Percentiles rank a stretch among this genome's conserved stretches.
Conservation (phyloP, 2,329 filamentous ascomycete species). For the Rugonectria rugulosa region DNA sequence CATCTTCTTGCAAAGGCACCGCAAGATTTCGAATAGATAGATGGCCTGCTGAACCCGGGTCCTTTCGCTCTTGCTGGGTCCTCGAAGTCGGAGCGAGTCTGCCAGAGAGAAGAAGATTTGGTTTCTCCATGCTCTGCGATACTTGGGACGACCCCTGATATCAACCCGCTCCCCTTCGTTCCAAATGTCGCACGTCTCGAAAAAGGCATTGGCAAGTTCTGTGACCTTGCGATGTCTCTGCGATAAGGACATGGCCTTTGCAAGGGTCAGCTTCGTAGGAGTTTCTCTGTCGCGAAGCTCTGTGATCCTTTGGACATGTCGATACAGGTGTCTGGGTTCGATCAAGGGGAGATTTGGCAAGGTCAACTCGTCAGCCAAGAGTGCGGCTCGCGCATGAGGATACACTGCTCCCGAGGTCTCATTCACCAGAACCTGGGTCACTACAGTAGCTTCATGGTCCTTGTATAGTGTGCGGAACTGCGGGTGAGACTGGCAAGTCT, state of each 20-base stretch:
- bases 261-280: neutral
- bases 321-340: neutral
- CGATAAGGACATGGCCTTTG: neutral
- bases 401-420: conserved; percentile 9
- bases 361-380: neutral
- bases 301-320: neutral
- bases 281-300: conserved; percentile 16
- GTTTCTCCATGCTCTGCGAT: neutral
- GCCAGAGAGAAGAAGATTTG: conserved; percentile 3
- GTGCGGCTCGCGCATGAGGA: neutral
- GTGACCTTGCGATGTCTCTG: neutral
- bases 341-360: neutral
- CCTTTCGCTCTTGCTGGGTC: neutral
- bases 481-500: neutral
- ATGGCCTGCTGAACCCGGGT: conserved; percentile 16
- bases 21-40: conserved; percentile 18
- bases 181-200: too few relatives aligned
- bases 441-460: neutral
- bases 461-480: neutral
- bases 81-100: neutral
- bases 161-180: too few relatives aligned
- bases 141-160: too few relatives aligned
- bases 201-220: conserved; percentile 3
- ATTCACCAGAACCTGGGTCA: neutral
- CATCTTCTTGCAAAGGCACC: neutral